phyloP scores from a whole-genome alignment of 352 stramenopile genomes.

The Detonula confervacea region DNA sequence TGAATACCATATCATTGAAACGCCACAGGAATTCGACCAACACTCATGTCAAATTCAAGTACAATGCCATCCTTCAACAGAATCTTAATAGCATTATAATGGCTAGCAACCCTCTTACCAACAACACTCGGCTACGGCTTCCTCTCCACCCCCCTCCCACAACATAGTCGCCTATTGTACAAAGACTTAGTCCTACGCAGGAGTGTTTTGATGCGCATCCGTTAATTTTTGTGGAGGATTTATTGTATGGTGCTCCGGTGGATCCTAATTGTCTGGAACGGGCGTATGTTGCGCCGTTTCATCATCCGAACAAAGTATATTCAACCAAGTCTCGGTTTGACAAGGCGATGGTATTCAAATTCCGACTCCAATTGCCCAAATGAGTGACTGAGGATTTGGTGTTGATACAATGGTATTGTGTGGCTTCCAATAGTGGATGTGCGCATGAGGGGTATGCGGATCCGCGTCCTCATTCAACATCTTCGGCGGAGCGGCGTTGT shows the following conservation, averaged over 20 bases:
- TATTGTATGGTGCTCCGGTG: conserved; percentile 43
- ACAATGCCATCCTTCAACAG: too few relatives aligned
- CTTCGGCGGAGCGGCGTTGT: too few relatives aligned
- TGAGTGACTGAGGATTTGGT: conserved; percentile 2
- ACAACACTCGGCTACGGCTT: conserved; percentile 6
- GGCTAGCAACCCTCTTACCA: too few relatives aligned
- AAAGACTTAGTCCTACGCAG: conserved; percentile 61
- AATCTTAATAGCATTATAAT: too few relatives aligned
- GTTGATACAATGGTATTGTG: conserved; percentile 15
- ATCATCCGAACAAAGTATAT: not conserved
- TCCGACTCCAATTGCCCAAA: not conserved
- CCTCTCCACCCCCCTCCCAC: conserved; percentile 41
- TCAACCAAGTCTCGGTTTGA: not conserved
- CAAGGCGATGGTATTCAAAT: not conserved
- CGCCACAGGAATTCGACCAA: too few relatives aligned
- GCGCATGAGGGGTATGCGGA: conserved; percentile 14
- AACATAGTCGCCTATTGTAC: conserved; percentile 52
- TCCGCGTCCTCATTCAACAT: too few relatives aligned
- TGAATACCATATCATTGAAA: too few relatives aligned
- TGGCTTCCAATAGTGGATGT: conserved; percentile 10
- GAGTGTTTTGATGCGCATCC: conserved; percentile 71
- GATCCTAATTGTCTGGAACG: conserved; percentile 54
- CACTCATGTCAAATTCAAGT: too few relatives aligned
- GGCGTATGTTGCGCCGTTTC: conserved; percentile 42
- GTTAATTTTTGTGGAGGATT: conserved; percentile 65